Evolutionary conservation across 257 asterid species (phyloP).

Genomic region (Scutellaria galericulata): DNA sequence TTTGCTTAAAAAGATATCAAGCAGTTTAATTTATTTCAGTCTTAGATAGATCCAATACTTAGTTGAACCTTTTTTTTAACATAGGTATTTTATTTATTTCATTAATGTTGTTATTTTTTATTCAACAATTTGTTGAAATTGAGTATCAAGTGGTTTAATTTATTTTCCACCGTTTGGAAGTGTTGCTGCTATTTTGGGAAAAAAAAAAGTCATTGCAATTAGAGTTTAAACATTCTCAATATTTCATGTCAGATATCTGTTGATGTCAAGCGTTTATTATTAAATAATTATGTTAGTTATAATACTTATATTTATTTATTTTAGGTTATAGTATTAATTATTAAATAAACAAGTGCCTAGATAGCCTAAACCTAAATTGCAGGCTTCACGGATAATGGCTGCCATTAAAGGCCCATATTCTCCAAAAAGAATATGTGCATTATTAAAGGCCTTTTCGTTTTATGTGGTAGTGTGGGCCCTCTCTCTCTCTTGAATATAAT

Average conservation of each 20-base stretch:
- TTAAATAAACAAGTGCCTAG: not conserved
- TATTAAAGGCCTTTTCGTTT: not conserved
- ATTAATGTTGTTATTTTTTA: not conserved
- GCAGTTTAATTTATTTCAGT: no score
- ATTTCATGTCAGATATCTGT: no score
- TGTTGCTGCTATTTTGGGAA: not conserved
- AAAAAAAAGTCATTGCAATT: no score
- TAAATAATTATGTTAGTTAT: no score
- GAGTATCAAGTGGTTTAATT: not conserved
- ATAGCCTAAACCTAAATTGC: conserved; percentile 1
- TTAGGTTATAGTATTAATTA: not conserved
- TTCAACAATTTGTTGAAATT: not conserved
- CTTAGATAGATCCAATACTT: no score
- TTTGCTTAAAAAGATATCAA: no score
- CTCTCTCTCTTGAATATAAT: not conserved
- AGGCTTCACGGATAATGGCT: not conserved
- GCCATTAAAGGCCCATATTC: conserved; percentile 25
- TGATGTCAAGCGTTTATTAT: not conserved
- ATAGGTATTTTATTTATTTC: no score
- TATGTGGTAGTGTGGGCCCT: conserved; percentile 5
- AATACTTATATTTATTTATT: not conserved
- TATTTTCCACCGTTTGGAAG: not conserved
- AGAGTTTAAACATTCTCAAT: not conserved
- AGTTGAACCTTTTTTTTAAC: no score
- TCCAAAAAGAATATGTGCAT: conserved; percentile 23